Evolutionary conservation across 2,329 filamentous ascomycete genomes (phyloP).

Genomic region (Exophiala viscosa): DNA sequence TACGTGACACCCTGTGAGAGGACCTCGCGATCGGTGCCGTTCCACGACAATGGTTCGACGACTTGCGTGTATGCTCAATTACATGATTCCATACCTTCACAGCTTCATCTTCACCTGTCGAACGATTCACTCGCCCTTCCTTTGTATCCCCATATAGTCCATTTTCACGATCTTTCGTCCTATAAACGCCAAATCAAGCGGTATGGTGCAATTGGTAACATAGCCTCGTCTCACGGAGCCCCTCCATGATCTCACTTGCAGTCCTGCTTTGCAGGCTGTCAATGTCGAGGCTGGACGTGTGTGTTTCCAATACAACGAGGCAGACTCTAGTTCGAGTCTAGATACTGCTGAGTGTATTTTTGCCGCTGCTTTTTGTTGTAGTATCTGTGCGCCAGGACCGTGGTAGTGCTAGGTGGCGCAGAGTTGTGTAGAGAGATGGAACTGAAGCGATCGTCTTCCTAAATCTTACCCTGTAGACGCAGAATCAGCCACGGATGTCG

Average conservation of each 20-base stretch:
- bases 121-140: not conserved
- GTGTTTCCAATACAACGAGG: conserved; percentile 2
- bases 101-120: not conserved
- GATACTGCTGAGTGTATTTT: not conserved
- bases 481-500: too few species aligned
- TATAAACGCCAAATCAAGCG: not conserved
- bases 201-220: conserved; percentile 8
- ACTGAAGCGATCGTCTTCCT: too few species aligned
- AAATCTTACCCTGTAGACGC: too few species aligned
- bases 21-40: too few species aligned
- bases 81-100: not conserved
- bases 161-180: not conserved
- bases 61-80: not conserved
- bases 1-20: too few species aligned
- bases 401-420: too few species aligned
- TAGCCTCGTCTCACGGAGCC: conserved; percentile 1
- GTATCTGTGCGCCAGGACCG: too few species aligned
- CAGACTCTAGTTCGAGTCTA: conserved; percentile 10
- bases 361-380: not conserved
- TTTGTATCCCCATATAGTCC: not conserved
- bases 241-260: conserved; percentile 2
- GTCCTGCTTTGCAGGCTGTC: not conserved
- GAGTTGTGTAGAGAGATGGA: too few species aligned
- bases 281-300: conserved; percentile 4
- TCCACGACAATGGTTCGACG: too few species aligned